These are phyloP conservation scores for Flaveria trinervia DNA, from an alignment of 129 eudicot genomes.

Conservation along the genomic window DNA sequence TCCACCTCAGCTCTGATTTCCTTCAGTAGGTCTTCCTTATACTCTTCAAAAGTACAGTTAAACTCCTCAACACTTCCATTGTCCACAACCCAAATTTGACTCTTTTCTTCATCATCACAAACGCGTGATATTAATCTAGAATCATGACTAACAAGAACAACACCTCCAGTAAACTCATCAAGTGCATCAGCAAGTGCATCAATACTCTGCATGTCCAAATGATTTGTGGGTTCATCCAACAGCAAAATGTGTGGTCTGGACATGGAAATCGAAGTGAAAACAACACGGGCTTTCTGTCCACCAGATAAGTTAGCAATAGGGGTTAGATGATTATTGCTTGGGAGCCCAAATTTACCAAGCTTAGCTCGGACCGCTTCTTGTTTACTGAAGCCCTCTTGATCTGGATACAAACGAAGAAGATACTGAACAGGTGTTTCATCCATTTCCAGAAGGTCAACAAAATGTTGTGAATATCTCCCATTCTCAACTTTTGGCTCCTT, in stretches of 20 bases:
- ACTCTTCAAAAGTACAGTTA: constrained; percentile 2
- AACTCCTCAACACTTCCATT: constrained; percentile 15
- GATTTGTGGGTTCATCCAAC: constrained; percentile 9
- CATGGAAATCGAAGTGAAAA: constrained; percentile 17
- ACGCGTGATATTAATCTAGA: neutral
- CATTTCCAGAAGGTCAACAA: constrained; percentile 10
- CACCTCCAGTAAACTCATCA: constrained; percentile 15
- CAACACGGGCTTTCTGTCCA: constrained; percentile 18
- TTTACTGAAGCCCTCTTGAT: constrained; percentile 11
- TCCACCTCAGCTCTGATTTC: constrained; percentile 21
- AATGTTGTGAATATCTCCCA: constrained; percentile 13
- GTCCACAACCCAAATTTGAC: constrained; percentile 18
- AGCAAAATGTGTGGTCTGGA: neutral
- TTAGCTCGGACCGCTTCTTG: constrained; percentile 18
- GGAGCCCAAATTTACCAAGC: constrained; percentile 13
- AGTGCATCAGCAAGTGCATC: constrained; percentile 20
- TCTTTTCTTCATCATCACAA: neutral
- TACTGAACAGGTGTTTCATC: constrained; percentile 10
- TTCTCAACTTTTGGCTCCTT: constrained; percentile 16
- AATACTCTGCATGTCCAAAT: constrained; percentile 18
- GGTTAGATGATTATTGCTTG: constrained; percentile 1
- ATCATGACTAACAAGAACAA: constrained; percentile 18
- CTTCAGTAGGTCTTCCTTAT: constrained; percentile 10
- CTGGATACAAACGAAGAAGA: constrained; percentile 10
- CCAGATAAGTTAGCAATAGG: constrained; percentile 14